Base-by-base conservation (phyloP, 345 rosid species). In the Stellera chamaejasme region DNA sequence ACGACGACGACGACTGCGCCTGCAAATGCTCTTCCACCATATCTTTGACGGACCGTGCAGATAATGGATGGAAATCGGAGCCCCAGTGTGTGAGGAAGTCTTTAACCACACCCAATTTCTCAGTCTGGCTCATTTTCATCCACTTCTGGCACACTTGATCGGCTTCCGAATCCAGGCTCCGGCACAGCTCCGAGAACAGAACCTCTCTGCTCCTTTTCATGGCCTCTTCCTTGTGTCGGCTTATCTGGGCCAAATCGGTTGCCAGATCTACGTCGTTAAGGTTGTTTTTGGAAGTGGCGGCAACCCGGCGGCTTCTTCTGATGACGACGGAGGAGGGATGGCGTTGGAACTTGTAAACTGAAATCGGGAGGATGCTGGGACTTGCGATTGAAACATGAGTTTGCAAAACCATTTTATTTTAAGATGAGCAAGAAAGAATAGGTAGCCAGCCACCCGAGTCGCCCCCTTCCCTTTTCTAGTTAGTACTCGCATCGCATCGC, bases 191-290 rank as follows among this genome's bases (percentile, higher is more conserved):
- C 5, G 59, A 39, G 81, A 85, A 85, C 11, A 91, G 69, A 60
- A 91, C 52, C 59, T 79, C 83, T 23, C 65, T 71, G 75, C 92
- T 83, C 68, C 80, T 83, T 75, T 66, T 73, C 94, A 91, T 71
- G 61, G 96, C 98, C 53, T 83, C 87, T 47, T 79, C 69, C 48
- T 75, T 80, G 59, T 77, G 86, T 56, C 58, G 67, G 50, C 72
- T 81, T 23, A 79, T 76, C 67, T 72, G 83, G 25, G 80, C 80
- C 58, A 90, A 65, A 50, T 77, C 89, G 43, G 77, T 69, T 1
- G 89, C 87, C 14, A 85, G 82, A 50, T 74, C 78, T 1, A 78
- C 58, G 52, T 83, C 84, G 45, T 55, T 59, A 48, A 60, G 46
- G 19, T 11, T 63, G 11, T 28, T 67, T 64, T 45, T 69, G 48